Conservation (phyloP, 225 moss, liverwort and hornwort species). For the Polytrichum formosum region DNA sequence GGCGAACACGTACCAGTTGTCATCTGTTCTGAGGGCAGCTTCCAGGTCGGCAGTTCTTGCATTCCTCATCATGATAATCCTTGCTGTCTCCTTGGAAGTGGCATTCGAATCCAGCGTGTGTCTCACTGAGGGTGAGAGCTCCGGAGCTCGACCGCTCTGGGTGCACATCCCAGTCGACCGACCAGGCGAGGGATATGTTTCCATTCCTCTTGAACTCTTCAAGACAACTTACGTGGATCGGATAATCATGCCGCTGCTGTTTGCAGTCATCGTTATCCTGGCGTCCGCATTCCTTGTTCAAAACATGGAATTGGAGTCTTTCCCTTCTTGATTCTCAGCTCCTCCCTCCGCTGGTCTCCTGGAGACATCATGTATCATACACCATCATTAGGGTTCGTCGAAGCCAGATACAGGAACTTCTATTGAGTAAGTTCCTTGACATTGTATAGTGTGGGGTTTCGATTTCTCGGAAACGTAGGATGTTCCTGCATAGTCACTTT, state of each 20-base stretch:
- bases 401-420: too few relatives aligned
- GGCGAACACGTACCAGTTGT: slow-evolving; percentile 6
- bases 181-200: slow-evolving; percentile 24
- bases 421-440: too few relatives aligned
- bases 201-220: slow-evolving; percentile 27
- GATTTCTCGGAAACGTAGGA: too few relatives aligned
- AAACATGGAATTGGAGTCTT: slow-evolving; percentile 17
- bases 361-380: too few relatives aligned
- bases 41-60: slow-evolving; percentile 17
- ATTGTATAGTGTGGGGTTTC: too few relatives aligned
- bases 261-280: slow-evolving; percentile 18
- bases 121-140: slow-evolving; percentile 9
- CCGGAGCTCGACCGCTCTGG: slow-evolving; percentile 8
- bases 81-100: slow-evolving; percentile 18
- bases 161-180: slow-evolving; percentile 25
- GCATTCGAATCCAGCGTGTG: slow-evolving; percentile 29
- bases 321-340: background rate
- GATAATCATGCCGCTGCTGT: slow-evolving; percentile 19
- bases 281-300: slow-evolving; percentile 22
- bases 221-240: slow-evolving; percentile 17
- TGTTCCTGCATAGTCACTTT: too few relatives aligned
- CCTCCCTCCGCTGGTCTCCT: background rate
- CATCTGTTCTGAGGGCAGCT: slow-evolving; percentile 4
- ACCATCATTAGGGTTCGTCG: too few relatives aligned
- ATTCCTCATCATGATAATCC: slow-evolving; percentile 16